These are phyloP conservation scores for Aspergillus sojae DNA, from an alignment of 2,329 filamentous ascomycete species.

Conservation along the genomic window DNA sequence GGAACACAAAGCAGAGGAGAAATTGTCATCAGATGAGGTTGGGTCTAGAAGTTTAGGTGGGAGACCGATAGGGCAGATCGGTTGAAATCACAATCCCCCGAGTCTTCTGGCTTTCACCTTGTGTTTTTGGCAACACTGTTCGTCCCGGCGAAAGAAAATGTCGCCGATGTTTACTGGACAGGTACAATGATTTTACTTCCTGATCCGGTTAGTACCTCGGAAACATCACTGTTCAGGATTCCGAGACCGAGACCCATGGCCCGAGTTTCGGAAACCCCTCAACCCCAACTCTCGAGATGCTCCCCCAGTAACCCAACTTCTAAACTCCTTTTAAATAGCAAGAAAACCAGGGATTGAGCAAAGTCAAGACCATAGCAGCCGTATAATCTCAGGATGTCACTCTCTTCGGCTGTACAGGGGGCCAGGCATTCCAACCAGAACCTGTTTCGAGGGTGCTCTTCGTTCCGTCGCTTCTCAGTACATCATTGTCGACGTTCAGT, in stretches of 20 bases:
- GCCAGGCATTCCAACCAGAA: not conserved
- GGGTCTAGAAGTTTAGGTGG: not conserved
- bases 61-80: not conserved
- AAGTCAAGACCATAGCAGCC: not conserved
- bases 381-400: conserved; percentile 7
- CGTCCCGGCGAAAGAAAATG: not conserved
- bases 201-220: conserved; percentile 4
- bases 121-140: not conserved
- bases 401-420: conserved; percentile 1
- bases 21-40: not conserved
- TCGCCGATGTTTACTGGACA: not conserved
- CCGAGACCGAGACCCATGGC: conserved; percentile 9
- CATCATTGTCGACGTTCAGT: conserved; percentile 12
- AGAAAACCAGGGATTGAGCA: not conserved
- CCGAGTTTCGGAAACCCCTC: conserved; percentile 11
- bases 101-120: not conserved
- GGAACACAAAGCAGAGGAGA: not conserved
- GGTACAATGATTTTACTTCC: not conserved
- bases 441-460: not conserved
- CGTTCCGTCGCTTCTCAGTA: conserved; percentile 18
- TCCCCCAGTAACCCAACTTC: not conserved
- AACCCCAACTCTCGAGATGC: not conserved
- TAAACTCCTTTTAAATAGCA: too few relatives aligned
- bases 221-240: conserved; percentile 11
- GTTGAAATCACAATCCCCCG: not conserved